Conservation (phyloP, 345 rosid species). For the Toxicodendron radicans region DNA sequence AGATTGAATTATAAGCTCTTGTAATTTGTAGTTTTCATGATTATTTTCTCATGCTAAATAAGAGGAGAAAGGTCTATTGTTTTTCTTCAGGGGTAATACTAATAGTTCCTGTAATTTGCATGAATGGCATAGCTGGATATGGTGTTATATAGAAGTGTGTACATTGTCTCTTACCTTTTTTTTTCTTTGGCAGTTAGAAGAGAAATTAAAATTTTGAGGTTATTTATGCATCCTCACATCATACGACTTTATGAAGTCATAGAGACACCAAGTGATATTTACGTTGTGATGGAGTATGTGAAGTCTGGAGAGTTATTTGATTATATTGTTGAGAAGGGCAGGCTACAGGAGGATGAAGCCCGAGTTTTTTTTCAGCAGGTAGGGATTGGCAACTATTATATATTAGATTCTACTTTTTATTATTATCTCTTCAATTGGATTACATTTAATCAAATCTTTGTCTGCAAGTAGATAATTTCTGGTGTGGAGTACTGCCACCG, state of each 20-base stretch:
- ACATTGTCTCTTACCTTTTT: neutral
- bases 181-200: constrained; percentile 60
- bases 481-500: constrained; percentile 94
- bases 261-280: constrained; percentile 79
- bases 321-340: constrained; percentile 87
- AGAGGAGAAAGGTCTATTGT: neutral
- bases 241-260: constrained; percentile 91
- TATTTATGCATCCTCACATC: constrained; percentile 96
- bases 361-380: constrained; percentile 97
- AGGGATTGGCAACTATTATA: constrained; percentile 15
- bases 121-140: neutral
- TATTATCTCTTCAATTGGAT: neutral
- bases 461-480: constrained; percentile 71
- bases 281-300: constrained; percentile 89
- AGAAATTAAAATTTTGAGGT: constrained; percentile 86
- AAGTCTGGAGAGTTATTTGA: constrained; percentile 96
- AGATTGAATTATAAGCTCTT: neutral
- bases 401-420: neutral
- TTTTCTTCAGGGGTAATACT: neutral
- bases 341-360: constrained; percentile 94
- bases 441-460: constrained; percentile 10
- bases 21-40: constrained; percentile 3
- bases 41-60: neutral
- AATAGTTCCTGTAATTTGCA: neutral
- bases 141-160: neutral